phyloP scores from a whole-genome alignment of 2,329 filamentous ascomycete genomes.

The Ceratocystis harringtonii region DNA sequence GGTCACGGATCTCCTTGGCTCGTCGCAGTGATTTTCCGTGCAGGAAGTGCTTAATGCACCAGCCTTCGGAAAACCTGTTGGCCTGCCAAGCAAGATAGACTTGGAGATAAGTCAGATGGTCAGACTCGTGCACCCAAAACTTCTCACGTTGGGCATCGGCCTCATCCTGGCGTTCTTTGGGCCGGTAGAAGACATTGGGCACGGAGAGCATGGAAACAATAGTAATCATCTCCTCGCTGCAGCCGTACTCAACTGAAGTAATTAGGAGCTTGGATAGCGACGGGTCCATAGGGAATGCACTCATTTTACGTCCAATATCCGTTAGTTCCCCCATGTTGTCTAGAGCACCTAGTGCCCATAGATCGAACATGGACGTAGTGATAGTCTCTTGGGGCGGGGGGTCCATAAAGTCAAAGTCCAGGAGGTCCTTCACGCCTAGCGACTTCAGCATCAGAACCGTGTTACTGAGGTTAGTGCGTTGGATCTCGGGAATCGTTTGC shows the following conservation, averaged over 20 bases:
- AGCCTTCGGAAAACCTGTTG: constrained; percentile 77
- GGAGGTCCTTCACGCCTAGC: constrained; percentile 77
- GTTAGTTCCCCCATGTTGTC: constrained; percentile 92
- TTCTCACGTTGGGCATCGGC: constrained; percentile 91
- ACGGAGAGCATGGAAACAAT: constrained; percentile 98
- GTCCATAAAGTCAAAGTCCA: constrained; percentile 99
- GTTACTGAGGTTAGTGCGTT: constrained; percentile 88
- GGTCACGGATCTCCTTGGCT: constrained; percentile 86
- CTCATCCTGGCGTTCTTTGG: constrained; percentile 92
- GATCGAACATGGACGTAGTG: constrained; percentile 88
- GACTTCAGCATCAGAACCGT: constrained; percentile 90
- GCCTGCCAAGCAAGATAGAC: constrained; percentile 92
- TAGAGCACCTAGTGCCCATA: constrained; percentile 87
- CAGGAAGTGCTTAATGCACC: constrained; percentile 87
- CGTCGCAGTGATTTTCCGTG: constrained; percentile 87
- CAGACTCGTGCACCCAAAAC: constrained; percentile 95
- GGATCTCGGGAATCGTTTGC: constrained; percentile 93
- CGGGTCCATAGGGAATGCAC: constrained; percentile 95
- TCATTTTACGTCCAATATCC: constrained; percentile 78
- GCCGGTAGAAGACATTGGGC: constrained; percentile 89
- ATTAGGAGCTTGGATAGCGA: constrained; percentile 90
- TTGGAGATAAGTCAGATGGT: constrained; percentile 88
- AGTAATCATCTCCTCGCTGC: constrained; percentile 94
- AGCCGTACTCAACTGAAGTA: constrained; percentile 75
- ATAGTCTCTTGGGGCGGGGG: constrained; percentile 96